Percentiles rank a stretch among this genome's conserved stretches.
Conservation (phyloP, 208 protist species). For the Acanthamoeba healyi region DNA sequence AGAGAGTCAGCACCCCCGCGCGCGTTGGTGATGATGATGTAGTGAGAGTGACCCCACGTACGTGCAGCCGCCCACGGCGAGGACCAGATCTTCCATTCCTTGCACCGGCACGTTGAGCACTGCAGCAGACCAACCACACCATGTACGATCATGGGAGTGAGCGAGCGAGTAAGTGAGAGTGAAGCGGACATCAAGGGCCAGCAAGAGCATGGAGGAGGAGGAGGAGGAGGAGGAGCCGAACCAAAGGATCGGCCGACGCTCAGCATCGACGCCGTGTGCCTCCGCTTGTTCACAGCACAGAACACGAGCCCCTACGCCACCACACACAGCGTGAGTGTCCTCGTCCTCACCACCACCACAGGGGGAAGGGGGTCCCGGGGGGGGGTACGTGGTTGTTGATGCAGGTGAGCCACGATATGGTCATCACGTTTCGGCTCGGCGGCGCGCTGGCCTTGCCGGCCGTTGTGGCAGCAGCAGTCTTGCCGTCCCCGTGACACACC, state of each 20-base stretch:
- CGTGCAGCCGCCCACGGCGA: slow-evolving; percentile 64
- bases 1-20: no score
- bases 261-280: slow-evolving; percentile 66
- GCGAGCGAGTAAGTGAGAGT: no score
- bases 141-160: neutral
- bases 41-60: neutral
- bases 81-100: slow-evolving; percentile 72
- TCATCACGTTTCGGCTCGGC: slow-evolving; percentile 57
- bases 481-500: neutral
- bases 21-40: no score
- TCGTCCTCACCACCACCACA: no score
- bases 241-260: neutral
- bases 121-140: neutral
- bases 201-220: no score
- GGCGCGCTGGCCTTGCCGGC: no score
- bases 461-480: neutral
- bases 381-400: no score
- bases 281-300: slow-evolving; percentile 52
- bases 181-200: no score
- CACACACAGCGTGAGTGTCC: no score
- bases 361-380: no score
- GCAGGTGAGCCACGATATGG: slow-evolving; percentile 77
- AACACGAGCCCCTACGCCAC: slow-evolving; percentile 69
- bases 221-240: no score
- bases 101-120: slow-evolving; percentile 66